Evolutionary conservation across 139 green algal species (phyloP).

Genomic region (Marvania coccoides): DNA sequence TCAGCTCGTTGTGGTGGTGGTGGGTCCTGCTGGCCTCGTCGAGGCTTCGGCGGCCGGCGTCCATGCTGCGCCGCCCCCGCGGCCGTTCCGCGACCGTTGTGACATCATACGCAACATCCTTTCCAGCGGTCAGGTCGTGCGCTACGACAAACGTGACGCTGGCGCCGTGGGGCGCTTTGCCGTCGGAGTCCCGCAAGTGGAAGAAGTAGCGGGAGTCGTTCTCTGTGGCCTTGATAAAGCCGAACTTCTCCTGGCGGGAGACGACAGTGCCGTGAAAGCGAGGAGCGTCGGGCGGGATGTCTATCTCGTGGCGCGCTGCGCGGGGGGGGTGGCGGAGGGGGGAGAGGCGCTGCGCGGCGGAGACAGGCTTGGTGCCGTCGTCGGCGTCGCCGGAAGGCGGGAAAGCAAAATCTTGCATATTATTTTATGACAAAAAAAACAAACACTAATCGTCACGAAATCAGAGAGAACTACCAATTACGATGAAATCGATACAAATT

Average conservation of each 20-base stretch:
- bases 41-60: no score
- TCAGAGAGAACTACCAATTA: no score
- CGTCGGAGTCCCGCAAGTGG: constrained; percentile 25
- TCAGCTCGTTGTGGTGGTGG: no score
- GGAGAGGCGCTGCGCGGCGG: background rate
- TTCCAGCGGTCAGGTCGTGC: constrained; percentile 13
- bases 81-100: background rate
- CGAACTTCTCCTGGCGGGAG: constrained; percentile 22
- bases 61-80: no score
- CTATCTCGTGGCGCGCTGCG: constrained; percentile 6
- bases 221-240: constrained; percentile 26
- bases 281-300: constrained; percentile 10
- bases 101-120: constrained; percentile 19
- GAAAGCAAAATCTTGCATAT: no score
- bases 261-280: constrained; percentile 11
- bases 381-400: background rate
- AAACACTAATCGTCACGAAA: no score
- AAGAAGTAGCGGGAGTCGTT: constrained; percentile 26
- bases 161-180: background rate
- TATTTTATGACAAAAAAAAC: no score
- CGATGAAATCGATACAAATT: no score
- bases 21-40: no score
- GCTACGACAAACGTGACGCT: constrained; percentile 21
- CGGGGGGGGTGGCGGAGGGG: background rate
- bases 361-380: background rate